Base-by-base conservation (phyloP, 768 basidiomycete genomes). In the Boletus sp. region DNA sequence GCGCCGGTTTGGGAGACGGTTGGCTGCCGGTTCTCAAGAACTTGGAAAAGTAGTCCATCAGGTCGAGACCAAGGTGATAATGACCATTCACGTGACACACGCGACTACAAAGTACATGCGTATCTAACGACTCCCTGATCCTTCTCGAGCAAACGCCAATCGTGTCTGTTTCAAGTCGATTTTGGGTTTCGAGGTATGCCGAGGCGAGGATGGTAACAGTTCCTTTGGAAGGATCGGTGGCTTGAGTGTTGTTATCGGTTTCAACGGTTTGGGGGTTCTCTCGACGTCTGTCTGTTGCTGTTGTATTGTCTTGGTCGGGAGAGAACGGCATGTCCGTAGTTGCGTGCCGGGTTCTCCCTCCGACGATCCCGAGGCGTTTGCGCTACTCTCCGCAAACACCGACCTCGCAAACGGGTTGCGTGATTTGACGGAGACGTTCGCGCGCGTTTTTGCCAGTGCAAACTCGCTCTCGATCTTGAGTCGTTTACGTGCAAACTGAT, bases 21-120 rank as follows among this genome's bases (percentile, higher is more conserved):
- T 75, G 84, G 65, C 35, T 76, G 57, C 65, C 76, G 0, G 65
- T 47, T 65, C 67, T 73, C 52, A 93, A 76, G 66, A 92, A 92
- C 68, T 90, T 91, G 51, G 89, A 87, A 67, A 94, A 93, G 71
- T 92, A 93, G 65, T 92, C 89, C 90, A 92, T 92, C 45, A n/a
- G n/a, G 48, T 61, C 56, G 45, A 49, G 17, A 35, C 8, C n/a
- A 36, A 24, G 17, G 20, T 12, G 40, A 5, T 49, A 33, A 29
- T 29, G 12, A 18, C 48, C 4, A 50, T 55, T 51, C 64, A 66
- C 63, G 56, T 65, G 66, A 61, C 36, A 42, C 9, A 40, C 15
- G 12, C 24, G 24, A 24, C 24, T 24, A 24, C 24, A 24, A 24
- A 24, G 24, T 24, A 24, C 24, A 24, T 24, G 24, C 24, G 24